Evolutionary conservation across 2,329 filamentous ascomycete species (phyloP).

Genomic region (Purpureocillium takamizusanense): DNA sequence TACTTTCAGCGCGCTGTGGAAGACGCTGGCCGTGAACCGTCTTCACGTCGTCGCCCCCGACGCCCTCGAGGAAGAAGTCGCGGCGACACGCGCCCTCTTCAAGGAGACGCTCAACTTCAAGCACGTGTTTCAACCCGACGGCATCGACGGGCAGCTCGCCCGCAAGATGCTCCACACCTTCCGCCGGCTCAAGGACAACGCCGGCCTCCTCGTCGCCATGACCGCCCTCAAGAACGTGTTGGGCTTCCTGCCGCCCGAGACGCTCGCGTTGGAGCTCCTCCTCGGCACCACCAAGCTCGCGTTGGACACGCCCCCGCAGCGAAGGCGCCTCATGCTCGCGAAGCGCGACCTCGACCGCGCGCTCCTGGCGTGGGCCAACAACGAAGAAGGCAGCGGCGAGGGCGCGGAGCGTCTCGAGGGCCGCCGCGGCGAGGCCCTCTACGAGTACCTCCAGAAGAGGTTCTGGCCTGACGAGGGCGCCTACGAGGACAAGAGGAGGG

Average conservation of each 20-base stretch:
- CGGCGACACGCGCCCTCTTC: conserved; percentile 33
- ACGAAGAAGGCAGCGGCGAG: too few species aligned
- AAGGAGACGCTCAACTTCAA: conserved; percentile 39
- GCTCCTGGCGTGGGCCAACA: conserved; percentile 18
- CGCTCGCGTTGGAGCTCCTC: conserved; percentile 36
- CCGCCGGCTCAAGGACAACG: conserved; percentile 33
- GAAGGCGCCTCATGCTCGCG: conserved; percentile 30
- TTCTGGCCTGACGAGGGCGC: conserved; percentile 21
- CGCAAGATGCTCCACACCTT: conserved; percentile 42
- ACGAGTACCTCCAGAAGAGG: conserved; percentile 30
- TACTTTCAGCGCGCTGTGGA: conserved; percentile 62
- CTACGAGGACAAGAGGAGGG: conserved; percentile 13
- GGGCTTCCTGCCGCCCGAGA: conserved; percentile 33
- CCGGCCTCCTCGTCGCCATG: conserved; percentile 36
- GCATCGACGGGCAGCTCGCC: conserved; percentile 37
- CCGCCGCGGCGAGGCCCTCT: conserved; percentile 28
- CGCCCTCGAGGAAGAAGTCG: conserved; percentile 18
- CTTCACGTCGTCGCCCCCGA: conserved; percentile 24
- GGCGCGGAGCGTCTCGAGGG: conserved; percentile 24
- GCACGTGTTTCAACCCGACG: conserved; percentile 31
- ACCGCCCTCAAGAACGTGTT: conserved; percentile 33
- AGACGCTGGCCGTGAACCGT: conserved; percentile 43
- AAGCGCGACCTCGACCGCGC: conserved; percentile 33
- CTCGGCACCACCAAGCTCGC: conserved; percentile 34
- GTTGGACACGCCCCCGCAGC: conserved; percentile 29